Percentiles rank a stretch among this genome's conserved stretches.
phyloP scores from a whole-genome alignment of 129 eudicot species.

The Solidago caesia region DNA sequence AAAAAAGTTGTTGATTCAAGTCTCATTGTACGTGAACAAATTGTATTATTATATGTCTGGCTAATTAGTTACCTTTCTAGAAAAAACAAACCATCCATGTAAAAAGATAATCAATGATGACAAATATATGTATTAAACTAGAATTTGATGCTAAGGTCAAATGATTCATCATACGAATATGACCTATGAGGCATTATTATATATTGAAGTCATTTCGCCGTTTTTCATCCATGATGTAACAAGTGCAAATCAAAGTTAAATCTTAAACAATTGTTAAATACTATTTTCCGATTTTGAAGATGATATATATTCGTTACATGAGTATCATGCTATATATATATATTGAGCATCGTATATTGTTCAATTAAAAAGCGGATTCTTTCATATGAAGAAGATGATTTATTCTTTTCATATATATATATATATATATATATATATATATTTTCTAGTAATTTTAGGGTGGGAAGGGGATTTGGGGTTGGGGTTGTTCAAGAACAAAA shows the following conservation, averaged over 20 bases:
- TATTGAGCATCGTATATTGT: background rate
- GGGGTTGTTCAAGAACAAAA: constrained; percentile 17
- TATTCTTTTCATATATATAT: background rate
- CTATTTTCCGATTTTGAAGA: constrained; percentile 2
- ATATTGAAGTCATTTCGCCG: background rate
- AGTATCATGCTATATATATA: background rate
- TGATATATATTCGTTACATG: background rate
- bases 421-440: background rate
- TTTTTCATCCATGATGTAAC: background rate
- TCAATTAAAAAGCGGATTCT: constrained; percentile 21
- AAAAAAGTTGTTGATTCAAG: no score
- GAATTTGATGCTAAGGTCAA: no score
- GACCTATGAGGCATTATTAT: no score
- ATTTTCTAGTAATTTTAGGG: background rate
- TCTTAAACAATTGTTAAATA: constrained; percentile 5
- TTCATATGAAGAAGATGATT: background rate
- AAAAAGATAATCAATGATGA: no score
- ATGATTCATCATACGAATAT: no score
- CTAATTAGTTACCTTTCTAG: no score
- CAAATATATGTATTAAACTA: no score
- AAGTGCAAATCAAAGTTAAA: background rate
- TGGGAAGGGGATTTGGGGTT: constrained; percentile 12
- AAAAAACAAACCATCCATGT: no score
- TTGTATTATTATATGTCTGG: no score
- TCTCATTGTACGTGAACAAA: no score